phyloP scores from a whole-genome alignment of 2,329 filamentous ascomycete genomes.

The Microdochium bolleyi region DNA sequence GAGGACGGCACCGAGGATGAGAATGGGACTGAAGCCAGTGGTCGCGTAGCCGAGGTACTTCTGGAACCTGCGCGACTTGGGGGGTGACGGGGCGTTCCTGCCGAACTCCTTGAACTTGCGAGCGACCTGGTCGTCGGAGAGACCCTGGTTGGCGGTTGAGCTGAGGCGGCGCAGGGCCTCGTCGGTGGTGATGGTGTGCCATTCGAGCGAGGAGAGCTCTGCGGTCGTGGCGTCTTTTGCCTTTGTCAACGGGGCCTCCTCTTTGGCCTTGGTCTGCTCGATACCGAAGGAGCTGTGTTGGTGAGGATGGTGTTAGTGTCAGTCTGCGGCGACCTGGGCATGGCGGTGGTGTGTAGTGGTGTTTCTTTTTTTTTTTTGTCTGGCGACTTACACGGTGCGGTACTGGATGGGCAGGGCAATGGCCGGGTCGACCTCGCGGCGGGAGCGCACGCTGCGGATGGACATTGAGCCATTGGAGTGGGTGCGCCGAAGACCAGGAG shows the following conservation, averaged over 20 bases:
- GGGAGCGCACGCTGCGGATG: constrained; percentile 28
- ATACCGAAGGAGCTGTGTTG: constrained; percentile 42
- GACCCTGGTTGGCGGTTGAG: constrained; percentile 46
- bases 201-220: constrained; percentile 56
- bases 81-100: constrained; percentile 57
- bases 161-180: constrained; percentile 53
- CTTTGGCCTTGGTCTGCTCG: constrained; percentile 41
- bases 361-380: too few relatives aligned
- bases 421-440: constrained; percentile 29
- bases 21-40: constrained; percentile 66
- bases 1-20: constrained; percentile 60
- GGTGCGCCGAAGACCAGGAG: constrained; percentile 9
- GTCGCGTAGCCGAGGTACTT: constrained; percentile 65
- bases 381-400: constrained; percentile 36
- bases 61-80: constrained; percentile 50
- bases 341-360: too few relatives aligned
- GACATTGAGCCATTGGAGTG: constrained; percentile 29
- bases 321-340: neutral
- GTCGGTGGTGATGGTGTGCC: constrained; percentile 53
- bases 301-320: neutral
- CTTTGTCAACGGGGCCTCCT: constrained; percentile 27
- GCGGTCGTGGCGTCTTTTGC: constrained; percentile 28
- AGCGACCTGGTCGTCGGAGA: constrained; percentile 50
- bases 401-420: constrained; percentile 44
- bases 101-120: constrained; percentile 53